Percentiles rank a stretch among this genome's conserved stretches.
Conservation (phyloP, 179 eudicot genomes). For the Silene vulgaris region DNA sequence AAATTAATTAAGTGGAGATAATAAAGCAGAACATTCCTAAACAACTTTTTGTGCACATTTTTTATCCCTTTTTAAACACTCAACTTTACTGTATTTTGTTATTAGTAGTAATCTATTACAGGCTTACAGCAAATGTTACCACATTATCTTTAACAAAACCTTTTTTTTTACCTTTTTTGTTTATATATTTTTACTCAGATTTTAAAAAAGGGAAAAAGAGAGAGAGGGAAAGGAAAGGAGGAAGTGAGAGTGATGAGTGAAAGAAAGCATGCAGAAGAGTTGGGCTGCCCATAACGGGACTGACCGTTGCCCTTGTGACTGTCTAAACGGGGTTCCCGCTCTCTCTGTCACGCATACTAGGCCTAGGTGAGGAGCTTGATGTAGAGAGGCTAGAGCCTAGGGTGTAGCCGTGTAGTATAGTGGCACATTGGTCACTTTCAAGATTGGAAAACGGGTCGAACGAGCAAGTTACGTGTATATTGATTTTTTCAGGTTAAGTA, state of each 20-base stretch:
- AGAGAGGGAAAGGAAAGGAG: not conserved
- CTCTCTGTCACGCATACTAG: not conserved
- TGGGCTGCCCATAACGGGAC: conserved; percentile 23
- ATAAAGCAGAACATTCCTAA: conserved; percentile 9
- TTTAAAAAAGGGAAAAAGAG: not conserved
- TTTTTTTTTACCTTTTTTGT: not conserved
- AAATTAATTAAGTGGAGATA: not conserved
- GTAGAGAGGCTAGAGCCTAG: too few species aligned
- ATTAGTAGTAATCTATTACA: conserved; percentile 4
- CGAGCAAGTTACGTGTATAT: too few species aligned
- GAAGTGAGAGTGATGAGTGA: conserved; percentile 29
- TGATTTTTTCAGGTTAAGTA: too few species aligned
- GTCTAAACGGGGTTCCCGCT: conserved; percentile 31
- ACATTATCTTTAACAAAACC: not conserved
- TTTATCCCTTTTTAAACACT: not conserved
- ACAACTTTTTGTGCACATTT: conserved; percentile 20
- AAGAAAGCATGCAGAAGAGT: conserved; percentile 33
- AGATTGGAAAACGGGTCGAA: too few species aligned
- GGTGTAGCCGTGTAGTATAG: too few species aligned
- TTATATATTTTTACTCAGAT: conserved; percentile 11
- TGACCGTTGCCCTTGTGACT: conserved; percentile 32
- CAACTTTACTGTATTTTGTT: conserved; percentile 1
- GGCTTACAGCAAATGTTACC: conserved; percentile 7
- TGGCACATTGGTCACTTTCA: too few species aligned
- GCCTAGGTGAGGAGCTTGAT: too few species aligned